Evolutionary conservation across 176 grass and related monocot species (phyloP).

Genomic region (Leersia perrieri): DNA sequence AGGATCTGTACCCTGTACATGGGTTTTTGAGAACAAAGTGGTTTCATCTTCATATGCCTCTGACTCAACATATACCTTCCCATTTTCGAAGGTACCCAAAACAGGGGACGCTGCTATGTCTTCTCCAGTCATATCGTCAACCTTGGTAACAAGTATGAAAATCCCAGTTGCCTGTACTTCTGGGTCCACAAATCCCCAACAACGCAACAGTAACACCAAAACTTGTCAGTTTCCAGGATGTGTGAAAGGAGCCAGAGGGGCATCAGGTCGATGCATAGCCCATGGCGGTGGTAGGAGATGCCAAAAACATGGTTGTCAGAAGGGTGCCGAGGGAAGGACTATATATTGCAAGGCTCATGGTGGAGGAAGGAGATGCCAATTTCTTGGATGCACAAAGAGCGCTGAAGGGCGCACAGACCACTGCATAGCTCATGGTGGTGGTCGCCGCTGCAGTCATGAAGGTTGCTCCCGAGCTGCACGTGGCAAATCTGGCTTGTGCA

Average conservation of each 20-base stretch:
- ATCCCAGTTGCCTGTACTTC: constrained; percentile 54
- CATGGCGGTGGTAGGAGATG: constrained; percentile 89
- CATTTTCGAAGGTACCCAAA: constrained; percentile 27
- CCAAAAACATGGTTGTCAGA: constrained; percentile 77
- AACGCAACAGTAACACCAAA: constrained; percentile 40
- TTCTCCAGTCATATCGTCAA: constrained; percentile 42
- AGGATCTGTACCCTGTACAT: constrained; percentile 40
- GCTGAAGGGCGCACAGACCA: constrained; percentile 85
- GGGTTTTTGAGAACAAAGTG: constrained; percentile 45
- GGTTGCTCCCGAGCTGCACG: constrained; percentile 75
- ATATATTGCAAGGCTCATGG: constrained; percentile 98
- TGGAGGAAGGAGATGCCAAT: constrained; percentile 73
- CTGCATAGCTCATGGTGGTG: constrained; percentile 95
- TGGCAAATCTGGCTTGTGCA: constrained; percentile 90
- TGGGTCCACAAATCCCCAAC: constrained; percentile 36
- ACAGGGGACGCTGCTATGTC: constrained; percentile 28
- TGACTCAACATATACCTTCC: constrained; percentile 39
- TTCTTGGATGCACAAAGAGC: constrained; percentile 87
- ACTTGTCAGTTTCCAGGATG: constrained; percentile 81
- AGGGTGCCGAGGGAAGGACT: constrained; percentile 89
- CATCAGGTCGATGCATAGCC: constrained; percentile 86
- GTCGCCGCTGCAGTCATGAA: constrained; percentile 66
- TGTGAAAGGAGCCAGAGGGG: constrained; percentile 82
- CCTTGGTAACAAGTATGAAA: constrained; percentile 50
- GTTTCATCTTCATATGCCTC: constrained; percentile 37